Evolutionary conservation across 2,329 filamentous ascomycete species (phyloP).

Genomic region (Colletotrichum tropicale): DNA sequence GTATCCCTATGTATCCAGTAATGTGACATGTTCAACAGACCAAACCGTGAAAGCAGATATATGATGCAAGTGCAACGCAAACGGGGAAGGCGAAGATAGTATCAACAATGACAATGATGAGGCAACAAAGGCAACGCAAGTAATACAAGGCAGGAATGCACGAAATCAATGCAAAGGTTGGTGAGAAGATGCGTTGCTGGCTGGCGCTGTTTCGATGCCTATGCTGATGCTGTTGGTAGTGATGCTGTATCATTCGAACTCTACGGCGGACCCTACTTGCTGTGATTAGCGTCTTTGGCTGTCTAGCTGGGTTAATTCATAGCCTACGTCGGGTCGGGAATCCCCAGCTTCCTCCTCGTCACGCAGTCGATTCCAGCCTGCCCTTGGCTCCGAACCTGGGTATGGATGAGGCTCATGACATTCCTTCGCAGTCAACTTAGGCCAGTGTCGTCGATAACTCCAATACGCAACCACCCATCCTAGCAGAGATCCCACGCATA

Average conservation of each 20-base stretch:
- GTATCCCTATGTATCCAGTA: neutral
- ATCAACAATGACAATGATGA: neutral
- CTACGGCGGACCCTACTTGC: slow-evolving; percentile 9
- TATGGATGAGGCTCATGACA: slow-evolving; percentile 64
- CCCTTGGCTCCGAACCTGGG: slow-evolving; percentile 39
- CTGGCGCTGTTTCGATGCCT: neutral
- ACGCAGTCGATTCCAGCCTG: slow-evolving; percentile 47
- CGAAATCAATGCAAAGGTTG: neutral
- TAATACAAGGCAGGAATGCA: neutral
- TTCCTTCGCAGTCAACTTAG: slow-evolving; percentile 51
- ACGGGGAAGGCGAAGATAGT: neutral
- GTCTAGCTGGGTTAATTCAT: slow-evolving; percentile 35
- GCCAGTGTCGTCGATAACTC: slow-evolving; percentile 71
- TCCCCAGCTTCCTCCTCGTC: slow-evolving; percentile 57
- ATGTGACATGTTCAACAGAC: neutral
- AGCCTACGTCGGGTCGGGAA: slow-evolving; percentile 38
- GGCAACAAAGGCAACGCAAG: neutral
- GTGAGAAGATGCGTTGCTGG: neutral
- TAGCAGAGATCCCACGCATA: slow-evolving; percentile 64
- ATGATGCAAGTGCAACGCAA: neutral
- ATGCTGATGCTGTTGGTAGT: neutral
- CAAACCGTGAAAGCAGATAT: neutral
- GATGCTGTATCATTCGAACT: neutral
- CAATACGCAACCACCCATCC: slow-evolving; percentile 67
- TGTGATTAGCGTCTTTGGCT: slow-evolving; percentile 17